Conservation (phyloP, 768 basidiomycete species). For the Pisolithus albus region DNA sequence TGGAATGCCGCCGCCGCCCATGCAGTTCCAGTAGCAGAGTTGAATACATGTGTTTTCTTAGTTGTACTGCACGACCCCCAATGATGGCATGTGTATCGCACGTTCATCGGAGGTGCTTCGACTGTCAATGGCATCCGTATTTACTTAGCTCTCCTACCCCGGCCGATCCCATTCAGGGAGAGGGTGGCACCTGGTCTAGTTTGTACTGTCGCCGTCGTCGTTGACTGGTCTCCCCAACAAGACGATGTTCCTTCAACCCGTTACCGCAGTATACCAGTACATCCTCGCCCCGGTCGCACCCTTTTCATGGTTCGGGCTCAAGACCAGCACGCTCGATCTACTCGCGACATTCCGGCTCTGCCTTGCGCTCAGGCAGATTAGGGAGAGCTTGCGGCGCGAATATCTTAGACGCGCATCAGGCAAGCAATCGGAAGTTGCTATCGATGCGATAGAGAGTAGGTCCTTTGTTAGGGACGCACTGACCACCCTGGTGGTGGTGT, state of each 20-base stretch:
- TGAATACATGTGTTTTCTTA: not conserved
- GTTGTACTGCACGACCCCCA: not conserved
- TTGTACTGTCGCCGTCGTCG: not conserved
- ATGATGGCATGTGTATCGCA: too few relatives aligned
- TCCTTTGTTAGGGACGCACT: constrained; percentile 54
- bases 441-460: constrained; percentile 35
- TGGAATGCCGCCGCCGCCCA: constrained; percentile 39
- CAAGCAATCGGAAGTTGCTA: constrained; percentile 21
- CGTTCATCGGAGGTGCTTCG: too few relatives aligned
- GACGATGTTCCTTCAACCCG: constrained; percentile 31
- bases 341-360: constrained; percentile 65
- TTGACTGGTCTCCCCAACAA: not conserved
- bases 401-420: constrained; percentile 31
- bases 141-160: not conserved
- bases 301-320: constrained; percentile 59
- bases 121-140: not conserved
- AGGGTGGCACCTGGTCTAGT: not conserved
- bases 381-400: constrained; percentile 40
- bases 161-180: not conserved
- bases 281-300: constrained; percentile 54
- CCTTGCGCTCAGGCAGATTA: constrained; percentile 58
- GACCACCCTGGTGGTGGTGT: constrained; percentile 62
- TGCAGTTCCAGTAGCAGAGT: constrained; percentile 6
- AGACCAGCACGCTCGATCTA: constrained; percentile 59
- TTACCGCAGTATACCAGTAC: constrained; percentile 47